These are phyloP conservation scores for Corymbia maculata DNA, from an alignment of 345 rosid species.

Conservation along the genomic window DNA sequence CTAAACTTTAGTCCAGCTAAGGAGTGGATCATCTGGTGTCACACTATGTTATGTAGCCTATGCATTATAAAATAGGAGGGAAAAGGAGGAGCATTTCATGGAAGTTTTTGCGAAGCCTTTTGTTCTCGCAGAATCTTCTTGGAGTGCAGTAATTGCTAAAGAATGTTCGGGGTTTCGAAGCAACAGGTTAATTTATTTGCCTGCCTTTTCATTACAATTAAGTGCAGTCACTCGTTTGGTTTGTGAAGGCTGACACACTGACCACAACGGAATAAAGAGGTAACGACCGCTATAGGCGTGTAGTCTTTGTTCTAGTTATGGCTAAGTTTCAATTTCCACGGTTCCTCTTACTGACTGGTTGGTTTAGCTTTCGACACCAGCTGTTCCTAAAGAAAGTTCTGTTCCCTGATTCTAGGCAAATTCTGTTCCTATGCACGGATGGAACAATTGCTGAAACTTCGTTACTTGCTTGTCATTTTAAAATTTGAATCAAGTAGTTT, in stretches of 20 bases:
- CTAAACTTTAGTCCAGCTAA: not conserved
- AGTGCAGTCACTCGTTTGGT: not conserved
- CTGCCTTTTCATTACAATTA: not conserved
- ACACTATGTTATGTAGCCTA: not conserved
- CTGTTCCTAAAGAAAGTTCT: not conserved
- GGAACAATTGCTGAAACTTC: not conserved
- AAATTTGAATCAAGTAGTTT: not conserved
- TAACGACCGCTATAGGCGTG: not conserved
- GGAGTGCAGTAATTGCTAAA: not conserved
- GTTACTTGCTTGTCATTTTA: not conserved
- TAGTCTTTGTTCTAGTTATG: not conserved
- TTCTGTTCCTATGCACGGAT: not conserved
- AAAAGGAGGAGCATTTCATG: not conserved
- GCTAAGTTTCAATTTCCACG: not conserved
- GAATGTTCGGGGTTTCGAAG: not conserved
- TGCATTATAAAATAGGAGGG: not conserved
- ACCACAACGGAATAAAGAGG: not conserved
- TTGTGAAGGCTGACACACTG: not conserved
- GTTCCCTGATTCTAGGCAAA: not conserved
- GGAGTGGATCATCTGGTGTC: not conserved
- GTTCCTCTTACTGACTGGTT: not conserved
- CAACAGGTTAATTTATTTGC: not conserved
- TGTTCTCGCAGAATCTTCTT: not conserved
- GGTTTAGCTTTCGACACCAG: not conserved
- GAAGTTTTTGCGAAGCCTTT: not conserved